phyloP scores from a whole-genome alignment of 257 asterid species.

The Marsdenia floribunda region DNA sequence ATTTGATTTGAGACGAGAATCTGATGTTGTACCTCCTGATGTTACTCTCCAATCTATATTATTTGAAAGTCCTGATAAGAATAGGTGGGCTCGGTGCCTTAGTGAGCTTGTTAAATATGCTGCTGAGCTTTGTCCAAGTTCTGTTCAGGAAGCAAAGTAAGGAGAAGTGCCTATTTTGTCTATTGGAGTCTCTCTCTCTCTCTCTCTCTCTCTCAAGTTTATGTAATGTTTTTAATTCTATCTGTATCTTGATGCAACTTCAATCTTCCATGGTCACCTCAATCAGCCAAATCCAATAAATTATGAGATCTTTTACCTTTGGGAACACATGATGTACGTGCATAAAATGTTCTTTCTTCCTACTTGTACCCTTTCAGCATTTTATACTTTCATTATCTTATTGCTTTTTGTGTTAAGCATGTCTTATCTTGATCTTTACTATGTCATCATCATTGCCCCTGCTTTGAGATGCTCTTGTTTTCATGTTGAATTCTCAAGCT shows the following conservation, averaged over 20 bases:
- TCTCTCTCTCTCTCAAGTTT: background rate
- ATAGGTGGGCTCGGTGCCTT: conserved; percentile 96
- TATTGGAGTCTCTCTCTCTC: too few relatives aligned
- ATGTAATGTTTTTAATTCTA: background rate
- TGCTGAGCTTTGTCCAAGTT: conserved; percentile 88
- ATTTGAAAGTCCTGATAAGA: conserved; percentile 95
- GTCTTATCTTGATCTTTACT: background rate
- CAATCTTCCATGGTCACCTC: background rate
- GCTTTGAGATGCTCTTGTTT: background rate
- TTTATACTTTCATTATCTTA: background rate
- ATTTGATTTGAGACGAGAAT: conserved; percentile 87
- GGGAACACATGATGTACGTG: background rate
- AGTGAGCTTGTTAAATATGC: conserved; percentile 94
- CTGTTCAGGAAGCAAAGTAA: conserved; percentile 96
- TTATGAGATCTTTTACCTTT: conserved; percentile 10
- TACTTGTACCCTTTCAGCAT: background rate
- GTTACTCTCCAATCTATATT: conserved; percentile 88
- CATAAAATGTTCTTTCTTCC: background rate
- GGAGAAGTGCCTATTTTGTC: conserved; percentile 14
- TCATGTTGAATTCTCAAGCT: background rate
- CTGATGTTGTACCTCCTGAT: conserved; percentile 93
- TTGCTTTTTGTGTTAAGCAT: background rate
- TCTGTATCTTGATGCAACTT: background rate
- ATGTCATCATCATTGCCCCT: background rate
- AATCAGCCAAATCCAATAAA: background rate